phyloP scores from a whole-genome alignment of 352 stramenopile genomes.

The Phytophthora syringae region DNA sequence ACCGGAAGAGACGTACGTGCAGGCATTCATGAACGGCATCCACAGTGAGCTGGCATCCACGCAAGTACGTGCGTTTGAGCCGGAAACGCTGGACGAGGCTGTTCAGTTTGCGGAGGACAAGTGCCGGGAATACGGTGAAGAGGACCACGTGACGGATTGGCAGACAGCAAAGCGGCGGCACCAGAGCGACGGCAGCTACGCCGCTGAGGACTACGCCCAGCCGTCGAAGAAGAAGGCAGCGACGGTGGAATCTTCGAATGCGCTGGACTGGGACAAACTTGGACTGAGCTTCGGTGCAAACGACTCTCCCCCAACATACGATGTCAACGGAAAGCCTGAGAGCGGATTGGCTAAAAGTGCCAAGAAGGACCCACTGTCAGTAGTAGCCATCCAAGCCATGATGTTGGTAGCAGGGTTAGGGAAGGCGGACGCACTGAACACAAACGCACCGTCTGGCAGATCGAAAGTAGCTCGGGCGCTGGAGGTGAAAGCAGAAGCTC shows the following conservation, averaged over 20 bases:
- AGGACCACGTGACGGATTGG: neutral
- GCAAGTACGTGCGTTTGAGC: neutral
- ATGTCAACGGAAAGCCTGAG: neutral
- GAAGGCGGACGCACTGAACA: neutral
- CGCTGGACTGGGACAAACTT: neutral
- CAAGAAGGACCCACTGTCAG: neutral
- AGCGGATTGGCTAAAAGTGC: neutral
- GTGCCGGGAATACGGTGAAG: neutral
- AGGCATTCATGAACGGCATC: neutral
- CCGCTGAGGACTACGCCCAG: neutral
- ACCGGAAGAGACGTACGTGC: neutral
- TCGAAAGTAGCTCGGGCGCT: neutral
- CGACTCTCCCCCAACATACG: neutral
- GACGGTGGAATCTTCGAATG: neutral
- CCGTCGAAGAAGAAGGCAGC: neutral
- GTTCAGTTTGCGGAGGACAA: conserved; percentile 3
- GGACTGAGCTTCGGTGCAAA: neutral
- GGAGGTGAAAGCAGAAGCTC: neutral
- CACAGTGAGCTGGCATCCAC: neutral
- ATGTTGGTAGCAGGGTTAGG: neutral
- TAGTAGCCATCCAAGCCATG: neutral
- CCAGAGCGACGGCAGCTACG: neutral
- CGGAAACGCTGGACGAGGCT: neutral
- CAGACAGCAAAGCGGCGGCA: neutral
- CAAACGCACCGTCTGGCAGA: neutral